phyloP scores from a whole-genome alignment of 2,329 filamentous ascomycete species.

The Chaetomium globosum region DNA sequence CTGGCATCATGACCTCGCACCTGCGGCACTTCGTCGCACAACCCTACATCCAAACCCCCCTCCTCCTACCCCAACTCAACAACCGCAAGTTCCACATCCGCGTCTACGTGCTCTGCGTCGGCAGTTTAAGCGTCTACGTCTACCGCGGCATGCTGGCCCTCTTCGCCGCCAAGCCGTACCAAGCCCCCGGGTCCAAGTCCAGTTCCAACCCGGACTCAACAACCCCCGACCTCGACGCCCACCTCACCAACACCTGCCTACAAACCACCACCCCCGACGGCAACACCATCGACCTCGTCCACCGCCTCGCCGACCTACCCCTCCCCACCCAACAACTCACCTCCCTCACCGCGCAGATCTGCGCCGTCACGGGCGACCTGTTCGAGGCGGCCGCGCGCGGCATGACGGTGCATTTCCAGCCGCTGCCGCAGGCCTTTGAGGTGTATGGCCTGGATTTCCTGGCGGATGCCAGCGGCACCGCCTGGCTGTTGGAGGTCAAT shows the following conservation, averaged over 20 bases:
- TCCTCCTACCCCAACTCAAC: constrained; percentile 66
- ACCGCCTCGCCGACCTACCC: constrained; percentile 71
- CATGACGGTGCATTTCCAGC: constrained; percentile 90
- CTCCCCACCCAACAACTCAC: constrained; percentile 21
- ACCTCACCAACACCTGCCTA: constrained; percentile 94
- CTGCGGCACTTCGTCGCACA: constrained; percentile 95
- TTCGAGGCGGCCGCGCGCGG: constrained; percentile 84
- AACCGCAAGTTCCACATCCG: constrained; percentile 91
- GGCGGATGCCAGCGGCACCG: constrained; percentile 64
- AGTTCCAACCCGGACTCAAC: constrained; percentile 32
- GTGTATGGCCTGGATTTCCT: constrained; percentile 90
- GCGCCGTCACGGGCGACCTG: constrained; percentile 69
- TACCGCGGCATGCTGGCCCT: constrained; percentile 91
- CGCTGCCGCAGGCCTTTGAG: constrained; percentile 86
- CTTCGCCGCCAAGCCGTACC: constrained; percentile 78
- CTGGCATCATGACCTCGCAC: constrained; percentile 79
- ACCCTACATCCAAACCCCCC: constrained; percentile 87
- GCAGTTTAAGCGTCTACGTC: constrained; percentile 78
- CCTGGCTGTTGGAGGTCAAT: constrained; percentile 88
- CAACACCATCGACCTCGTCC: constrained; percentile 56
- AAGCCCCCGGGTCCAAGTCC: constrained; percentile 51
- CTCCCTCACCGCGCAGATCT: constrained; percentile 62
- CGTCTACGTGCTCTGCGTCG: constrained; percentile 82
- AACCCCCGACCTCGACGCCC: constrained; percentile 63
- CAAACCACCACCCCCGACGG: constrained; percentile 58